These are phyloP conservation scores for Fusarium succisae DNA, from an alignment of 2,329 filamentous ascomycete species.

Conservation along the genomic window DNA sequence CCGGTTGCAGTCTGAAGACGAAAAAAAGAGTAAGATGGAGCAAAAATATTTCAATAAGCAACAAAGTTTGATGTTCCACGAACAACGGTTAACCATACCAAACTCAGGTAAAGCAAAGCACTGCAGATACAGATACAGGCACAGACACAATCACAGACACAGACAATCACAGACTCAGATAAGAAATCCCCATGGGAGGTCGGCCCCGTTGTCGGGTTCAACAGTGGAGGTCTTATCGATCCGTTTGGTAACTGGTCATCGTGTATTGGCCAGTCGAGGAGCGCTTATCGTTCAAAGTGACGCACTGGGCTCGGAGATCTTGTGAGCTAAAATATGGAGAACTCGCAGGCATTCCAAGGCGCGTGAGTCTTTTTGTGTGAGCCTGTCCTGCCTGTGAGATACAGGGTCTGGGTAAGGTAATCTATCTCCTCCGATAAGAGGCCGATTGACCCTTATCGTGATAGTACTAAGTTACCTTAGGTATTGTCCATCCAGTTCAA, in stretches of 20 bases:
- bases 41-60: background rate
- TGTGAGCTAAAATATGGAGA: conserved; percentile 42
- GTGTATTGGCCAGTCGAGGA: conserved; percentile 36
- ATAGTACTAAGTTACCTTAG: background rate
- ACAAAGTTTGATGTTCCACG: background rate
- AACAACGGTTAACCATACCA: conserved; percentile 1
- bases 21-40: background rate
- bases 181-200: conserved; percentile 1
- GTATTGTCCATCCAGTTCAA: background rate
- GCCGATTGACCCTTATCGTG: background rate
- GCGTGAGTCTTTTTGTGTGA: conserved; percentile 21
- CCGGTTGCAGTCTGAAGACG: background rate
- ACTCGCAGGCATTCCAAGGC: conserved; percentile 9
- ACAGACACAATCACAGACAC: background rate
- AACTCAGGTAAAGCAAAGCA: background rate
- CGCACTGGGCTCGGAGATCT: conserved; percentile 36
- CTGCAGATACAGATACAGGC: background rate
- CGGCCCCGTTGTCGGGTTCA: conserved; percentile 30
- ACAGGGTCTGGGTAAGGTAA: background rate
- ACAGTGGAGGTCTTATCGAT: conserved; percentile 30
- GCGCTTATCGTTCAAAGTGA: conserved; percentile 39
- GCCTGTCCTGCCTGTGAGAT: background rate
- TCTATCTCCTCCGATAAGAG: conserved; percentile 3
- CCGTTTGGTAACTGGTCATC: conserved; percentile 32
- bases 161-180: conserved; percentile 9